Base-by-base conservation (phyloP, 257 asterid genomes). In the Nicotiana paniculata region DNA sequence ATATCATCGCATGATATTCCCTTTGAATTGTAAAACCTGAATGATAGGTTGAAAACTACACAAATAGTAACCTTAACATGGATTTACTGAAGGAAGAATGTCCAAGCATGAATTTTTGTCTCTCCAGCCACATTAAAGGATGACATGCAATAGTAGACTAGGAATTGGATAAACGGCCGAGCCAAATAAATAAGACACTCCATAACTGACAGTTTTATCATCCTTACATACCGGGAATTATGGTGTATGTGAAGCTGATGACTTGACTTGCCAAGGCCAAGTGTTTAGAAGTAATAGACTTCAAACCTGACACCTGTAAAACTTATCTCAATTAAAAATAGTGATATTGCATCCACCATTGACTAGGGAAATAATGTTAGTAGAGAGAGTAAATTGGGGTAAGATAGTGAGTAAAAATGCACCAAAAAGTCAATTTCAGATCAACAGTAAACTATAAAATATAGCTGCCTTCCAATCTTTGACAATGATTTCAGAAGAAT, bases 221-320 rank as follows among this genome's bases (percentile, higher is more conserved):
- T 24, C 68, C 87, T 86, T 82, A 92, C 97, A 63, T 90, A 96
- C 99, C 99, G 79, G 99, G 97, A 82, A 96, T 91, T 77, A 94
- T 81, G 83, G 91, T 95, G 82, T 92, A 93, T 78, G 93, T 86
- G 88, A 94, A 94, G 87, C 98, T 93, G 84, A 96, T 92, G 83
- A 93, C 98, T 87, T 96, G 99, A 88, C 99, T 96, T 79, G 99
- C 97, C 97, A 96, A 89, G 81, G 98, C 99, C 89, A 96, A 87
- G 90, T 96, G 98, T 89, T 96, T 93, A 81, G 99, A 94, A 81
- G 99, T 96, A 84, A 96, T 96, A 87, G 99, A 96, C 89, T 91
- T 94, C 94, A 96, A 90, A 86, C 98, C 99, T 85, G 99, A 94
- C 84, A 96, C 99, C 99, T 96, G 95, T 79, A 88, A 67, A 48